phyloP scores from a whole-genome alignment of 106 monocot species.

The Narthecium ossifragum region DNA sequence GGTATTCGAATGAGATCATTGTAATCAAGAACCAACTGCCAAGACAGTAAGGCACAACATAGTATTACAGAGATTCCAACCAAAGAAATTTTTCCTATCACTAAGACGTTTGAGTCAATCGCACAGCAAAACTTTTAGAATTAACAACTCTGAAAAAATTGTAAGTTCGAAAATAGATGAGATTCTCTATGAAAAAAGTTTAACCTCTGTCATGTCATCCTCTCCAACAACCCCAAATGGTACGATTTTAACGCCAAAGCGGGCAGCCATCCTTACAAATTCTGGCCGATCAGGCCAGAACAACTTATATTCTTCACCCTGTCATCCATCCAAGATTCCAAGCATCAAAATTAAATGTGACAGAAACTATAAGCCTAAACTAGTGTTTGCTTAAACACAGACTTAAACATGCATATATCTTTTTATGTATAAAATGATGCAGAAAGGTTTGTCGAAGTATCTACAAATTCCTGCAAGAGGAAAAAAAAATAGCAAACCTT shows the following conservation, averaged over 20 bases:
- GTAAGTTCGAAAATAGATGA: not conserved
- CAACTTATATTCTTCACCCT: slow-evolving; percentile 94
- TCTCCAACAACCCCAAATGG: slow-evolving; percentile 97
- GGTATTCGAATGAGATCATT: slow-evolving; percentile 69
- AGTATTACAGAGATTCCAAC: too few relatives aligned
- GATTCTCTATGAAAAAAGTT: not conserved
- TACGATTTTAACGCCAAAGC: slow-evolving; percentile 78
- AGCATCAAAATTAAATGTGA: not conserved
- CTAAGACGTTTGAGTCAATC: too few relatives aligned
- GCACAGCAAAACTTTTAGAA: not conserved
- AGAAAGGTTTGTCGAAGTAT: too few relatives aligned
- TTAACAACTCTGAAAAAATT: not conserved
- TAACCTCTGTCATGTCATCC: slow-evolving; percentile 82
- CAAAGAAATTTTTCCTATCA: too few relatives aligned
- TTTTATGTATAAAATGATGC: too few relatives aligned
- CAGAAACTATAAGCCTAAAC: too few relatives aligned
- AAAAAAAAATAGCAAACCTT: slow-evolving; percentile 48
- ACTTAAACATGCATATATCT: too few relatives aligned
- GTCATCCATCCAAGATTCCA: slow-evolving; percentile 1
- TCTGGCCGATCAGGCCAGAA: slow-evolving; percentile 97
- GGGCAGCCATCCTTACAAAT: slow-evolving; percentile 96
- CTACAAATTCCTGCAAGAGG: too few relatives aligned
- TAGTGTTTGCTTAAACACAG: too few relatives aligned
- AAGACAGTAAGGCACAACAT: too few relatives aligned
- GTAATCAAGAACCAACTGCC: slow-evolving; percentile 84